Base-by-base conservation (phyloP, 2,329 filamentous ascomycete genomes). In the Rutstroemia sp. region DNA sequence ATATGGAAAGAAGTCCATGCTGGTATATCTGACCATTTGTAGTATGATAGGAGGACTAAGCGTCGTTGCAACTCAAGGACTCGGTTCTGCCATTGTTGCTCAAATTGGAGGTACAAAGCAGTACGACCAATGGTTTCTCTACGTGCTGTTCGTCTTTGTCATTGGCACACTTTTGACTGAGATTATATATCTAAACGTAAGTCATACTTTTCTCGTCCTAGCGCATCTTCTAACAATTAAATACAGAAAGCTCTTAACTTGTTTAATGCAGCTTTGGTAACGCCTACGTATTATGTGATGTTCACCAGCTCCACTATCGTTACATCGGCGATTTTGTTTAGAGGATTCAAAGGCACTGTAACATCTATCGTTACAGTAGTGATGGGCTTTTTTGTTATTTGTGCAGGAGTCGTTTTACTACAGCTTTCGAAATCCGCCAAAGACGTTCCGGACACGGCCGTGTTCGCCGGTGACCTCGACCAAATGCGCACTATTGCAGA, bases 401-500 rank as follows among this genome's bases (percentile, higher is more conserved):
- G 94, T 70, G 81, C 91, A 0, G 94, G 94, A 1, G 94, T 97
- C 5, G 86, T 97, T 0, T 74, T 99, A 7, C 75, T 99, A 9
- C 94, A 99, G 69, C 81, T 99, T n/a, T 96, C 94, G 52, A 97
- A 97, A 70, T 96, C 92, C 0, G 89, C 94, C 65, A 99, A 97
- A 69, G 92, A 99, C 67, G 92, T 99, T 0, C 94, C 94, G 6
- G 94, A 97, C 69, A 79, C 90, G 0, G 91, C 92, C 34, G 85
- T 99, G 41, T 96, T 99, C 76, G 84, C 85, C 55, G 94, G 92
- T 46, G 91, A 97, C 67, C 79, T 99, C 51, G 88, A 97, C 67
- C 92, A 99, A 76, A 88, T 97, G 54, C 89, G 94, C 34, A 95
- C 92, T 30, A 94, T 97, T 60, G 92, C 89, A 48, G 89, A 96